Percentiles rank a stretch among this genome's conserved stretches.
Conservation (phyloP, 352 stramenopile species). For the Phytophthora europaea region DNA sequence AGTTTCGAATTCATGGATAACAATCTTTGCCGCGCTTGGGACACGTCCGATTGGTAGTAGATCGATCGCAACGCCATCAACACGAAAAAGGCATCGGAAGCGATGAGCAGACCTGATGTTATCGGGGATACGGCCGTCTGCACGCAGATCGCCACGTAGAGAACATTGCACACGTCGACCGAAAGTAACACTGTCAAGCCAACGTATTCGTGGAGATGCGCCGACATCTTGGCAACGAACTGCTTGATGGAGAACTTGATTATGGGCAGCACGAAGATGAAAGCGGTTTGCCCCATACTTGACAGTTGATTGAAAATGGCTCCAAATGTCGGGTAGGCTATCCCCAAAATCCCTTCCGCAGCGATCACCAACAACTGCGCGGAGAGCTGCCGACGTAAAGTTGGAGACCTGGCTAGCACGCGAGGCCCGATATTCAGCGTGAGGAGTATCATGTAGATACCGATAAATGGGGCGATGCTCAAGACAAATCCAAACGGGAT, state of each 20-base stretch:
- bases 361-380: slow-evolving; percentile 15
- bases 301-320: slow-evolving; percentile 16
- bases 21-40: not conserved
- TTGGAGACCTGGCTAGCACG: not conserved
- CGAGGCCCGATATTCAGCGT: slow-evolving; percentile 3
- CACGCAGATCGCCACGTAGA: slow-evolving; percentile 42
- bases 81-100: slow-evolving; percentile 26
- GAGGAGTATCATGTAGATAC: slow-evolving; percentile 11
- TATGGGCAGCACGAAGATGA: slow-evolving; percentile 16
- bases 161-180: slow-evolving; percentile 45
- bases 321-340: slow-evolving; percentile 20
- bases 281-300: slow-evolving; percentile 4
- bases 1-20: not conserved
- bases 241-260: slow-evolving; percentile 40
- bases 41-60: slow-evolving; percentile 9
- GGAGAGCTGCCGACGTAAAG: slow-evolving; percentile 9
- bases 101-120: slow-evolving; percentile 25
- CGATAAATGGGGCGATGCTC: slow-evolving; percentile 2
- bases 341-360: slow-evolving; percentile 11
- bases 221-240: slow-evolving; percentile 12
- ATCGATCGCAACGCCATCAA: slow-evolving; percentile 17
- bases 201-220: slow-evolving; percentile 36
- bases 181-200: slow-evolving; percentile 35
- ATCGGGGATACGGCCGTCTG: slow-evolving; percentile 33
- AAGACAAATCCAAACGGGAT: slow-evolving; percentile 28